Evolutionary conservation across 495 filamentous ascomycete species (phyloP), one percentile per base, ranked within the genome.

Genomic region (Eremomyces bilateralis): DNA sequence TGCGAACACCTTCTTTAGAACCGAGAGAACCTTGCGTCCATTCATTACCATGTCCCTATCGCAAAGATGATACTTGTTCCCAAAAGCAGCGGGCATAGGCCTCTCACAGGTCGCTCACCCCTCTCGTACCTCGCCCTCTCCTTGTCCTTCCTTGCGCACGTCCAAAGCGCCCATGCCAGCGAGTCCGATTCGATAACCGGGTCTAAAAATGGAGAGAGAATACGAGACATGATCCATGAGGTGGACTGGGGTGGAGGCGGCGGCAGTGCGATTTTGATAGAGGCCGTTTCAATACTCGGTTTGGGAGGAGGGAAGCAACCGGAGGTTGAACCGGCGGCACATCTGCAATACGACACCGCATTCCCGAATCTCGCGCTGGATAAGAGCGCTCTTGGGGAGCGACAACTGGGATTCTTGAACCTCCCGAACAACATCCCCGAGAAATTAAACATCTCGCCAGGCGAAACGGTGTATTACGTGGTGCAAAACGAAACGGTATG

Each of bases 351-450:
- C 8, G 8, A 28, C 8, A 13, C 8, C 24, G 24, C 8, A 28
- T 8, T 8, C 24, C 13, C 8, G 8, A 8, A 8, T 28, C 8
- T 28, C 24, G 24, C 8, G 24, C 8, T 8, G 8, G 24, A 28
- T 28, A 13, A 28, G 8, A 13, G 13, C 24, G 24, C 8, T 8
- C 8, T 8, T 28, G 24, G 13, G 8, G 24, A 13, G 8, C 24
- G 8, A 8, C 8, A 8, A 28, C 24, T 13, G 8, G 24, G 13
- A 8, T 13, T 13, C 13, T 28, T 28, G 8, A 17, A 17, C 5
- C 54, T 91, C 31, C 56, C 35, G 12, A 81, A 83, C 42, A 83
- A 90, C 52, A 54, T 61, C 25, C 64, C 68, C 13, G 53, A 57
- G 33, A 37, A 45, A 13, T 47, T 56, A 41, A 69, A 74, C 34